phyloP scores from a whole-genome alignment of 768 basidiomycete genomes.

The Nidularia pulvinata region DNA sequence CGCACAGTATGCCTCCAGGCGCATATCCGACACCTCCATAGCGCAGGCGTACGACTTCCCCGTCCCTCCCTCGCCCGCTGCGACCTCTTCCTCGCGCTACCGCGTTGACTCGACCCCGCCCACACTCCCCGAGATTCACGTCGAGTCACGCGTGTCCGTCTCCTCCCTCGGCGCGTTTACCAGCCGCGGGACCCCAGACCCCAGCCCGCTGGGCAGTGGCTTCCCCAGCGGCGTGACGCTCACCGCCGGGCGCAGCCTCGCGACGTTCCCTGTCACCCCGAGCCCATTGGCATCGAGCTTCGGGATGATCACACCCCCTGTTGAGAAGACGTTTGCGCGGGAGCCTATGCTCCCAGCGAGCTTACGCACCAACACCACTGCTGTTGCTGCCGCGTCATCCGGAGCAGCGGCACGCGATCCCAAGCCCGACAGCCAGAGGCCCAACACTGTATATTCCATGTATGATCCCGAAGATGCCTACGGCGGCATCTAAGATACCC shows the following conservation, averaged over 20 bases:
- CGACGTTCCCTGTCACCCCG: slow-evolving; percentile 32
- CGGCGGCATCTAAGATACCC: slow-evolving; percentile 51
- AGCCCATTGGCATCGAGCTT: slow-evolving; percentile 39
- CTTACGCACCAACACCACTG: slow-evolving; percentile 1
- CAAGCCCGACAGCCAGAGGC: slow-evolving; percentile 22
- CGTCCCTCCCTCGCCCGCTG: slow-evolving; percentile 31
- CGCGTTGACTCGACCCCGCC: slow-evolving; percentile 52
- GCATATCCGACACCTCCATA: not conserved
- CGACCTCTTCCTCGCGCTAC: slow-evolving; percentile 25
- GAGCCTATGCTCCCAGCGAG: not conserved
- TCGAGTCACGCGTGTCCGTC: slow-evolving; percentile 42
- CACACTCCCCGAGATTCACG: slow-evolving; percentile 49
- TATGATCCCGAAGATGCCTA: slow-evolving; percentile 73
- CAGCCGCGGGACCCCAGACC: slow-evolving; percentile 1
- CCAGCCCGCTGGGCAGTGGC: slow-evolving; percentile 8
- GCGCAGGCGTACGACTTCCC: slow-evolving; percentile 32
- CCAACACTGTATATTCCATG: slow-evolving; percentile 54
- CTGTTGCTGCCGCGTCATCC: slow-evolving; percentile 7
- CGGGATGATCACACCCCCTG: slow-evolving; percentile 12
- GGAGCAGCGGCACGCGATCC: slow-evolving; percentile 2
- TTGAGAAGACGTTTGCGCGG: not conserved
- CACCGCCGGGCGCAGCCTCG: slow-evolving; percentile 5
- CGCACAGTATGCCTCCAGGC: not conserved
- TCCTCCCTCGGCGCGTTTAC: slow-evolving; percentile 17
- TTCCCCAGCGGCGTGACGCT: slow-evolving; percentile 9